These are phyloP conservation scores for Sistotremastrum suecicum DNA, from an alignment of 768 basidiomycete genomes.

Conservation along the genomic window DNA sequence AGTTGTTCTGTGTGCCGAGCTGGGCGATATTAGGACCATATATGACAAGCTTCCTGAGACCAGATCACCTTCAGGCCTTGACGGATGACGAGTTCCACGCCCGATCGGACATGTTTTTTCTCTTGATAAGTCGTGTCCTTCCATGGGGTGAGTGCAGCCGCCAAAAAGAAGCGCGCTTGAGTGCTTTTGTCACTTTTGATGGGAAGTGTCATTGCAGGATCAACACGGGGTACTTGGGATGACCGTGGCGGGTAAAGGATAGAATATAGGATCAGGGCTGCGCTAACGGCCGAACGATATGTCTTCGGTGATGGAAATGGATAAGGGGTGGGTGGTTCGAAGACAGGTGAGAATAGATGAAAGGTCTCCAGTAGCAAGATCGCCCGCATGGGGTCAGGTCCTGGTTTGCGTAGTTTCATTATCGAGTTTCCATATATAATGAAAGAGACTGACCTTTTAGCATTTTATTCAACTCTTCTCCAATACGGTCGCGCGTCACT, in stretches of 20 bases:
- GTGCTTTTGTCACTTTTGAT: conserved; percentile 25
- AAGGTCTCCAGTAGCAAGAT: conserved; percentile 64
- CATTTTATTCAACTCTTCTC: conserved; percentile 91
- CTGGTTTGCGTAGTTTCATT: conserved; percentile 23
- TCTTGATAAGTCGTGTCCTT: conserved; percentile 41
- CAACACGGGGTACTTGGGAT: conserved; percentile 26
- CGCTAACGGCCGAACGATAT: conserved; percentile 33
- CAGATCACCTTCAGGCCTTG: conserved; percentile 57
- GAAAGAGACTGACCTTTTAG: conserved; percentile 46
- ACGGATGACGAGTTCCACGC: conserved; percentile 57
- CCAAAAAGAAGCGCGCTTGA: conserved; percentile 60
- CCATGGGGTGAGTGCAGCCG: conserved; percentile 64
- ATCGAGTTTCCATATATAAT: neutral
- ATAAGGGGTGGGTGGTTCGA: conserved; percentile 38
- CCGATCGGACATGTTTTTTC: conserved; percentile 46
- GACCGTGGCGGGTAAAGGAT: conserved; percentile 23
- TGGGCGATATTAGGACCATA: neutral
- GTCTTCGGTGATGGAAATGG: conserved; percentile 44
- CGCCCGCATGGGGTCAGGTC: conserved; percentile 57
- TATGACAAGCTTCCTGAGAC: neutral
- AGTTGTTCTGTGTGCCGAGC: conserved; percentile 64
- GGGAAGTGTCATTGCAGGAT: conserved; percentile 29
- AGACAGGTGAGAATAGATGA: conserved; percentile 10
- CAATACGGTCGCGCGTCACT: conserved; percentile 82
- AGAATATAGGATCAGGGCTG: conserved; percentile 42